Evolutionary conservation across 2,329 filamentous ascomycete genomes (phyloP).

Genomic region (Paraphaeosphaeria minitans): DNA sequence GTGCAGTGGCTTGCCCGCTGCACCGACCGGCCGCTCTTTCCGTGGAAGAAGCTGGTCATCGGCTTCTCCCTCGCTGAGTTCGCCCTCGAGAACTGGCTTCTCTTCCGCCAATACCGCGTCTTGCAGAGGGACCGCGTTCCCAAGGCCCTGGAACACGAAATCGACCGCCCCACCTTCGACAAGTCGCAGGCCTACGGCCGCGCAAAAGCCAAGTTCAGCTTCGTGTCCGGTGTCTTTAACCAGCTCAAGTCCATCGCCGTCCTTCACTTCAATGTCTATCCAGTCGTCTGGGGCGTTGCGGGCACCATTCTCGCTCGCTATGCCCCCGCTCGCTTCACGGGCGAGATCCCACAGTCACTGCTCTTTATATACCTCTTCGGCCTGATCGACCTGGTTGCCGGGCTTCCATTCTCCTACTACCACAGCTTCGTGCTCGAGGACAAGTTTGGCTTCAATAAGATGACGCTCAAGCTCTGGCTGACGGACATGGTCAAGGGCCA

Average conservation of each 20-base stretch:
- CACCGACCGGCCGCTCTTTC: constrained; percentile 90
- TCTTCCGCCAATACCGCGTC: constrained; percentile 86
- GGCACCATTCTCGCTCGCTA: constrained; percentile 75
- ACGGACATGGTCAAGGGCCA: constrained; percentile 92
- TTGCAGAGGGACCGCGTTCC: constrained; percentile 80
- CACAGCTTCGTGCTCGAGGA: constrained; percentile 95
- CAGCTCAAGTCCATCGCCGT: constrained; percentile 88
- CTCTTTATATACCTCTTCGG: constrained; percentile 90
- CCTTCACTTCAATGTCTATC: constrained; percentile 88
- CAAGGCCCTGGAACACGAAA: constrained; percentile 84
- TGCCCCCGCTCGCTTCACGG: constrained; percentile 77
- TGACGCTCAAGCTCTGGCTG: constrained; percentile 85
- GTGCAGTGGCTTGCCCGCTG: constrained; percentile 73
- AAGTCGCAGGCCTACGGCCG: constrained; percentile 96
- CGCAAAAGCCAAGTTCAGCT: constrained; percentile 89
- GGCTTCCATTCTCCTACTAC: constrained; percentile 84
- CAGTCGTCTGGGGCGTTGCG: constrained; percentile 85
- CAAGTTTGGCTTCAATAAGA: constrained; percentile 98
- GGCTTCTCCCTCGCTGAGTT: constrained; percentile 94
- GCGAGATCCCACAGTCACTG: constrained; percentile 92
- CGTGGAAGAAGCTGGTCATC: constrained; percentile 96
- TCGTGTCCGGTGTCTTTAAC: constrained; percentile 79
- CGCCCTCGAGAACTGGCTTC: constrained; percentile 86
- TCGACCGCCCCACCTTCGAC: constrained; percentile 88
- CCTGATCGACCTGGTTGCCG: constrained; percentile 77